These are phyloP conservation scores for Heterotrichella gracilis DNA, from an alignment of 352 stramenopile species.

Conservation along the genomic window DNA sequence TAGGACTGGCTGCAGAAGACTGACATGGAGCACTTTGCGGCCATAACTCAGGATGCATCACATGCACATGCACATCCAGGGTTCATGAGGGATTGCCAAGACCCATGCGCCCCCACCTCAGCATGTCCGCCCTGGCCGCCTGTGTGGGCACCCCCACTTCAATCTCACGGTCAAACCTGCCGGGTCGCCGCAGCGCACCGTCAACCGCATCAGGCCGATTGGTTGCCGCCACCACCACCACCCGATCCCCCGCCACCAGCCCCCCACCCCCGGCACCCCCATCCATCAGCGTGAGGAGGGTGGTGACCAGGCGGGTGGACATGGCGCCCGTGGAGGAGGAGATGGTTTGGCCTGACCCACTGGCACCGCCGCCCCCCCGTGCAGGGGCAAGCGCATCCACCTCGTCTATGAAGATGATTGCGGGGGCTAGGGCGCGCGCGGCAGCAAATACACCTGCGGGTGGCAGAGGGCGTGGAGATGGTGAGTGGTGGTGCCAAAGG, in stretches of 20 bases:
- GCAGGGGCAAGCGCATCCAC: conserved; percentile 70
- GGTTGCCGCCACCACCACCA: conserved; percentile 40
- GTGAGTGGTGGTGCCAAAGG: conserved; percentile 13
- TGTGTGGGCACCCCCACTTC: conserved; percentile 73
- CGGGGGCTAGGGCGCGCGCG: conserved; percentile 24
- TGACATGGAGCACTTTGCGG: too few relatives aligned
- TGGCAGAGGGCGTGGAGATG: background rate
- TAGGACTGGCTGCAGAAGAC: too few relatives aligned
- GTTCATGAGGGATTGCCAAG: too few relatives aligned
- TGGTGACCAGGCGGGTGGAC: conserved; percentile 64
- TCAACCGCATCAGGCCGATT: conserved; percentile 37
- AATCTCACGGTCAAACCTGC: conserved; percentile 75
- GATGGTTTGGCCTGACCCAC: too few relatives aligned
- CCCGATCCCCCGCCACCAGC: conserved; percentile 31
- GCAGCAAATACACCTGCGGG: conserved; percentile 19
- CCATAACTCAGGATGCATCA: too few relatives aligned
- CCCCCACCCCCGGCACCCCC: too few relatives aligned
- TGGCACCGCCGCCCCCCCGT: conserved; percentile 30
- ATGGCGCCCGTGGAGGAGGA: conserved; percentile 25
- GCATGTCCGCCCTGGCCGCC: conserved; percentile 51
- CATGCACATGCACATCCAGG: too few relatives aligned
- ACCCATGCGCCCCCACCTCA: too few relatives aligned
- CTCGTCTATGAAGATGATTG: conserved; percentile 97
- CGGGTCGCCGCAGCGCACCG: conserved; percentile 32
- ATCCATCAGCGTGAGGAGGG: conserved; percentile 64